Percentiles rank a stretch among this genome's conserved stretches.
These are phyloP conservation scores for Cymbidium sinense DNA, from an alignment of 106 monocot species.

Conservation along the genomic window DNA sequence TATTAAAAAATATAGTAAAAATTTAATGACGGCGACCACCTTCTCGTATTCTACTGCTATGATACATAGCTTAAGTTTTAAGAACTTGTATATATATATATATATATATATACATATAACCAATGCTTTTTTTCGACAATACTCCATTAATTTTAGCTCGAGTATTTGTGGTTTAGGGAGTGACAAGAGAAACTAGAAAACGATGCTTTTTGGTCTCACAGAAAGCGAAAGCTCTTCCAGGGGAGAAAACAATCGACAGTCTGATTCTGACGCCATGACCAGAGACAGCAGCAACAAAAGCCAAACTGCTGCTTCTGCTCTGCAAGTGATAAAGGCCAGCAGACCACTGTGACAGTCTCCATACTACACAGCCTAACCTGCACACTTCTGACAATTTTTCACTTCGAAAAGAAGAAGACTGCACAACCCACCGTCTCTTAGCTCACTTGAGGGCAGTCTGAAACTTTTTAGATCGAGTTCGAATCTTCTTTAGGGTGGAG, in stretches of 20 bases:
- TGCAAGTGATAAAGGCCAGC: background rate
- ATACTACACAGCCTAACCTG: too few relatives aligned
- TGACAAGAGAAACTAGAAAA: too few relatives aligned
- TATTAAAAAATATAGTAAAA: too few relatives aligned
- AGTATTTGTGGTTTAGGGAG: background rate
- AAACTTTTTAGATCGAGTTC: too few relatives aligned
- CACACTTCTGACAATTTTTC: background rate
- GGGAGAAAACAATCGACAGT: background rate
- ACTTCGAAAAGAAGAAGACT: background rate
- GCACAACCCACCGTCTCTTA: too few relatives aligned
- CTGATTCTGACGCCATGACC: background rate
- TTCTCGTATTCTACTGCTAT: too few relatives aligned
- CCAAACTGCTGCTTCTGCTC: background rate
- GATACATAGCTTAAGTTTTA: too few relatives aligned
- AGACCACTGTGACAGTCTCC: background rate
- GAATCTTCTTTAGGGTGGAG: too few relatives aligned
- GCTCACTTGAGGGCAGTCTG: too few relatives aligned
- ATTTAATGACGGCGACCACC: too few relatives aligned
- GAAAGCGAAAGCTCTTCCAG: background rate
- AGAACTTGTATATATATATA: too few relatives aligned
- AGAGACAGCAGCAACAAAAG: background rate
- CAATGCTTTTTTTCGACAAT: background rate
- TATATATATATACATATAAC: too few relatives aligned
- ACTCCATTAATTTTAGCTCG: background rate
- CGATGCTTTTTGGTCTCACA: background rate